phyloP scores from a whole-genome alignment of 805 yeast genomes.

The Blastobotrys terrestris region DNA sequence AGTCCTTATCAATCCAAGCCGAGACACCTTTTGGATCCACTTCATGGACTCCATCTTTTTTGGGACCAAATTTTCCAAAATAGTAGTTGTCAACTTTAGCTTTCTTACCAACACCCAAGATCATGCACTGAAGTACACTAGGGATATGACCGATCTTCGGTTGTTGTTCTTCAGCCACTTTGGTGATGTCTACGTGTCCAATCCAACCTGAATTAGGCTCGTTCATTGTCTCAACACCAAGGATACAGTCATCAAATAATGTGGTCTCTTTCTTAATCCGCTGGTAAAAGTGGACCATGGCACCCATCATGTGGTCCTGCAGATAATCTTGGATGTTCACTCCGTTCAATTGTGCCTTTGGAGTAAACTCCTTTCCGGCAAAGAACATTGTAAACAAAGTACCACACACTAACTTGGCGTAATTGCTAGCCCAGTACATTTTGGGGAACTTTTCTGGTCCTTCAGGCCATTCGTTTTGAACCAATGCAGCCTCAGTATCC shows the following conservation, averaged over 20 bases:
- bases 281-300: slow-evolving; percentile 46
- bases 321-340: slow-evolving; percentile 71
- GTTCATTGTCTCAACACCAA: slow-evolving; percentile 77
- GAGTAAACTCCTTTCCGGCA: slow-evolving; percentile 70
- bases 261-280: slow-evolving; percentile 40
- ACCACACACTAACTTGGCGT: slow-evolving; percentile 61
- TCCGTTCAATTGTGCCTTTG: slow-evolving; percentile 65
- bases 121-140: slow-evolving; percentile 65
- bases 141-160: slow-evolving; percentile 79
- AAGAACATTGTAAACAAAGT: slow-evolving; percentile 88
- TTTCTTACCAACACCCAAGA: slow-evolving; percentile 72
- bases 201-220: slow-evolving; percentile 78
- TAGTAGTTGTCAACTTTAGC: slow-evolving; percentile 63
- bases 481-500: slow-evolving; percentile 69
- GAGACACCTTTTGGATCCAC: slow-evolving; percentile 61
- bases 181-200: slow-evolving; percentile 51
- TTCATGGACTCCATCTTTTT: slow-evolving; percentile 46
- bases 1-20: slow-evolving; percentile 61
- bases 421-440: slow-evolving; percentile 92
- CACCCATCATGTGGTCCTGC: slow-evolving; percentile 53
- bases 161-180: slow-evolving; percentile 51
- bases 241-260: slow-evolving; percentile 35
- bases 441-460: slow-evolving; percentile 54
- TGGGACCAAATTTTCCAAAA: slow-evolving; percentile 72
- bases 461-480: slow-evolving; percentile 51